Conservation (phyloP, 2,329 filamentous ascomycete genomes). For the Cercospora beticola region DNA sequence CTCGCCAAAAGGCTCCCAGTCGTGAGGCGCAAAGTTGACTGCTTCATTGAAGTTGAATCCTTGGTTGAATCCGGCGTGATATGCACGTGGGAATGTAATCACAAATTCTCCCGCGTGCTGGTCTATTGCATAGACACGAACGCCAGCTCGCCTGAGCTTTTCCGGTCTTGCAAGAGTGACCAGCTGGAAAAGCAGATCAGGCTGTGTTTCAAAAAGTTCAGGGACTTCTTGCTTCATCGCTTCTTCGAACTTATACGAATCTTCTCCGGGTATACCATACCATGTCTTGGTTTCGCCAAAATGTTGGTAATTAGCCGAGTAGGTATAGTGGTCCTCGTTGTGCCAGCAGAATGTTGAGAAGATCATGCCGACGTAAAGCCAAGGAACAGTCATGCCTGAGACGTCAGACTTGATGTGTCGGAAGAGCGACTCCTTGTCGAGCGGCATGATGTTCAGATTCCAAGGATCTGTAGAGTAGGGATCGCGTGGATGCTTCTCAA, state of each 20-base stretch:
- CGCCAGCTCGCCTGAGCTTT: conserved; percentile 87
- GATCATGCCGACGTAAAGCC: conserved; percentile 99
- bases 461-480: conserved; percentile 86
- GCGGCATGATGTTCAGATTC: conserved; percentile 91
- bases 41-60: conserved; percentile 98
- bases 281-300: conserved; percentile 98
- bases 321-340: conserved; percentile 96
- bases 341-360: conserved; percentile 99
- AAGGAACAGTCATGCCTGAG: conserved; percentile 98
- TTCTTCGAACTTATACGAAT: conserved; percentile 90
- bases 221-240: conserved; percentile 95
- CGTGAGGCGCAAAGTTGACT: conserved; percentile 91
- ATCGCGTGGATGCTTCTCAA: conserved; percentile 85
- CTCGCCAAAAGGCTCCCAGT: conserved; percentile 93
- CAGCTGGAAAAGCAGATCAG: conserved; percentile 91
- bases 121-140: conserved; percentile 91
- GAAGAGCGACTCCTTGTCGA: conserved; percentile 89
- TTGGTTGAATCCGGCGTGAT: conserved; percentile 97
- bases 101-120: conserved; percentile 95
- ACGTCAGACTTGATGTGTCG: conserved; percentile 97
- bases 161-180: conserved; percentile 95
- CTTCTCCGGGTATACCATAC: conserved; percentile 95
- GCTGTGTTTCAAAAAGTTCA: conserved; percentile 94
- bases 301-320: conserved; percentile 97
- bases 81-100: conserved; percentile 93